phyloP scores from a whole-genome alignment of 2,329 filamentous ascomycete genomes.

The Alternaria ethzedia region DNA sequence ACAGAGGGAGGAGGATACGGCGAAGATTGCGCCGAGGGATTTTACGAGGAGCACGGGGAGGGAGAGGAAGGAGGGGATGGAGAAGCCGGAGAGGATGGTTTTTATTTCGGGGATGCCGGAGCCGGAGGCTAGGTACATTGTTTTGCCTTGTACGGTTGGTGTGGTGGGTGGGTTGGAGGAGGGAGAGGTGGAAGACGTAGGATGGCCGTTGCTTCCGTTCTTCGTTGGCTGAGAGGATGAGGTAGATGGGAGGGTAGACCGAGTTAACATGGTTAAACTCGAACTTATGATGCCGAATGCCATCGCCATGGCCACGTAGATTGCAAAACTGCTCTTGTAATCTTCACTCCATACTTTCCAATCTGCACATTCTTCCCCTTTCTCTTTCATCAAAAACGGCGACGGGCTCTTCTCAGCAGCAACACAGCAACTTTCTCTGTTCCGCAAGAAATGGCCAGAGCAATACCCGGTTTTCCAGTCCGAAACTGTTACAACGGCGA shows the following conservation, averaged over 20 bases:
- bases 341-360: slow-evolving; percentile 55
- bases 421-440: slow-evolving; percentile 58
- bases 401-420: slow-evolving; percentile 24
- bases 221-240: slow-evolving; percentile 20
- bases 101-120: slow-evolving; percentile 69
- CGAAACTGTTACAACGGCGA: slow-evolving; percentile 61
- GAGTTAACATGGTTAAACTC: slow-evolving; percentile 59
- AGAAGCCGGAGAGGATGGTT: slow-evolving; percentile 66
- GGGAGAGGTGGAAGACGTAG: background rate
- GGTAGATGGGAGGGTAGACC: slow-evolving; percentile 56
- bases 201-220: background rate
- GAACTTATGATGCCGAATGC: slow-evolving; percentile 59
- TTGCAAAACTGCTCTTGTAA: slow-evolving; percentile 53
- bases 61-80: slow-evolving; percentile 64
- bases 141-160: slow-evolving; percentile 51
- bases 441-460: slow-evolving; percentile 52
- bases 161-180: background rate
- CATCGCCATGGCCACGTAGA: slow-evolving; percentile 59
- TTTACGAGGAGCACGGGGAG: slow-evolving; percentile 64
- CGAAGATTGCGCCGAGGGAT: slow-evolving; percentile 64
- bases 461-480: slow-evolving; percentile 67
- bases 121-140: slow-evolving; percentile 66
- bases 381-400: background rate
- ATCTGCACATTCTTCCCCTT: slow-evolving; percentile 40
- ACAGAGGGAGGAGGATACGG: slow-evolving; percentile 65